Evolutionary conservation across 352 stramenopile genomes (phyloP).

Genomic region (Phytophthora brassicae): DNA sequence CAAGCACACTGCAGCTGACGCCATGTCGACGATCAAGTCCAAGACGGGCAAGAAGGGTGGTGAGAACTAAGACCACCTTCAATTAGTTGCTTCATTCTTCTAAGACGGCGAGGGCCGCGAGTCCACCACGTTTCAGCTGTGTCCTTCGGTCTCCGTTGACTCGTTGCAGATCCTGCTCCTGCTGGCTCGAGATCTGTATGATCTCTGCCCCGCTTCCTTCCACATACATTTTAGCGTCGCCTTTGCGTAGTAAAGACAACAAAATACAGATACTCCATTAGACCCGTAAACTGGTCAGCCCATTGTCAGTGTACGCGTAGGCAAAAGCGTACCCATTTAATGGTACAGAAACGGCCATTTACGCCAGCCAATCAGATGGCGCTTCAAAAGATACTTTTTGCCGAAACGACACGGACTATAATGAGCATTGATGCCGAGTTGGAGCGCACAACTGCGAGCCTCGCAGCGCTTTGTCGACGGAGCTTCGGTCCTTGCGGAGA

Average conservation of each 20-base stretch:
- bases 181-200: slow-evolving; percentile 14
- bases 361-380: slow-evolving; percentile 14
- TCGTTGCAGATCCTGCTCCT: slow-evolving; percentile 12
- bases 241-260: slow-evolving; percentile 31
- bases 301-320: no score
- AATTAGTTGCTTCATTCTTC: slow-evolving; percentile 8
- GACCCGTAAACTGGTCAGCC: slow-evolving; percentile 7
- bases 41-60: slow-evolving; percentile 73
- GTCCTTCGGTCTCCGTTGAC: slow-evolving; percentile 14
- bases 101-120: neutral
- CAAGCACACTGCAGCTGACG: slow-evolving; percentile 69
- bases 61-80: slow-evolving; percentile 33
- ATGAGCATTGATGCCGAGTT: slow-evolving; percentile 16
- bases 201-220: slow-evolving; percentile 16
- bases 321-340: slow-evolving; percentile 12
- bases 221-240: slow-evolving; percentile 27
- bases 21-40: slow-evolving; percentile 77
- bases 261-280: slow-evolving; percentile 42
- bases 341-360: slow-evolving; percentile 1
- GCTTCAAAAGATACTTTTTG: slow-evolving; percentile 21
- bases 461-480: slow-evolving; percentile 40
- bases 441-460: slow-evolving; percentile 3
- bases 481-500: slow-evolving; percentile 55
- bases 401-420: slow-evolving; percentile 12
- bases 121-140: slow-evolving; percentile 10